Evolutionary conservation across 176 grass and related monocot genomes (phyloP).

Genomic region (Oryza brachyantha): DNA sequence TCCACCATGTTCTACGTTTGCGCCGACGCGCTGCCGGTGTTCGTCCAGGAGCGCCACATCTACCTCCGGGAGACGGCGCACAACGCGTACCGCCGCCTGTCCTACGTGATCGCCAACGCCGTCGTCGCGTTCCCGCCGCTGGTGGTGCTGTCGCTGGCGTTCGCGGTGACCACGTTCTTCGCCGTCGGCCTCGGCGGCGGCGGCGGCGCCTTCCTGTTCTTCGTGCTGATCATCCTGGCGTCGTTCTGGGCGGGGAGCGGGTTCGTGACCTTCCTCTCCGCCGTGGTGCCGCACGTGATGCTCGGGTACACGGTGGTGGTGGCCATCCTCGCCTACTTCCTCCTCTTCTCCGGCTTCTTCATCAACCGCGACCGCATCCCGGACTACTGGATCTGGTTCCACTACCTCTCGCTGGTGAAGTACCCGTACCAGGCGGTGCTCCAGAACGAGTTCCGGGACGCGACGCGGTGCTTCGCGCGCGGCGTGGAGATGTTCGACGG

Average conservation of each 20-base stretch:
- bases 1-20: constrained; percentile 96
- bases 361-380: constrained; percentile 78
- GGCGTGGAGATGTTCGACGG: constrained; percentile 75
- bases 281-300: constrained; percentile 85
- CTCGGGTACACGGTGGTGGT: constrained; percentile 81
- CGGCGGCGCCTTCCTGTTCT: constrained; percentile 51
- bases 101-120: constrained; percentile 69
- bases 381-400: constrained; percentile 86
- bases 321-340: constrained; percentile 88
- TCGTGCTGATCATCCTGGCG: constrained; percentile 48
- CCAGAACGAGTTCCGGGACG: constrained; percentile 67
- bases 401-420: constrained; percentile 80
- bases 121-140: constrained; percentile 67
- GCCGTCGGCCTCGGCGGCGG: constrained; percentile 77
- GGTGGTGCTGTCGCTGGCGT: constrained; percentile 58
- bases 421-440: constrained; percentile 86
- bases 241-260: constrained; percentile 84
- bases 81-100: constrained; percentile 74
- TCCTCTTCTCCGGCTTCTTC: constrained; percentile 90
- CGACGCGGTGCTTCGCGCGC: constrained; percentile 50
- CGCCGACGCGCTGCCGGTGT: constrained; percentile 82
- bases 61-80: constrained; percentile 83
- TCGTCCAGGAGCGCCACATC: constrained; percentile 91
- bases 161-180: constrained; percentile 74
- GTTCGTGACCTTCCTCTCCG: constrained; percentile 88